A percentile compares a stretch with the other conserved stretches of the same genome.
Evolutionary conservation across 352 stramenopile species (phyloP).

Genomic region (Phytophthora pini): DNA sequence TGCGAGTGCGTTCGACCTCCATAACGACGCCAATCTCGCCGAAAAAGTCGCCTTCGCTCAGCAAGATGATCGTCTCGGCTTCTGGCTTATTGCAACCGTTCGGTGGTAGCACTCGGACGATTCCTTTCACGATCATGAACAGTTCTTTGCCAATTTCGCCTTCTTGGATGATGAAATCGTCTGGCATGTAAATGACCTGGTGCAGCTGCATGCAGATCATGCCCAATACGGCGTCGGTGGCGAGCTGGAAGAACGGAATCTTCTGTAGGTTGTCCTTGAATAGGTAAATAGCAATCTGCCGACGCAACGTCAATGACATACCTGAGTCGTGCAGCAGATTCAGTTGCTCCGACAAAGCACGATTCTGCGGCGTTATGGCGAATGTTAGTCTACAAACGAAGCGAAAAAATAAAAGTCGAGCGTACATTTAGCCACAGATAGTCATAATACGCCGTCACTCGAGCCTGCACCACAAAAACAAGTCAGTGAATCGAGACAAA

Average conservation of each 20-base stretch:
- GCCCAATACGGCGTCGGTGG: slow-evolving; percentile 60
- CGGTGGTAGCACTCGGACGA: slow-evolving; percentile 62
- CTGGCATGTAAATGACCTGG: slow-evolving; percentile 72
- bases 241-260: slow-evolving; percentile 76
- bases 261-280: slow-evolving; percentile 78
- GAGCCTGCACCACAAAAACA: slow-evolving; percentile 26
- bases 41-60: slow-evolving; percentile 73
- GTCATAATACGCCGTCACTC: slow-evolving; percentile 72
- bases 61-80: slow-evolving; percentile 52
- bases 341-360: slow-evolving; percentile 63
- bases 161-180: slow-evolving; percentile 69
- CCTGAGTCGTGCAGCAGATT: slow-evolving; percentile 63
- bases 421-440: slow-evolving; percentile 75
- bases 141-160: slow-evolving; percentile 72
- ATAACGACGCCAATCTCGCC: slow-evolving; percentile 73
- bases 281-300: slow-evolving; percentile 73
- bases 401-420: not conserved
- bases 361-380: slow-evolving; percentile 33
- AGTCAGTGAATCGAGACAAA: not conserved
- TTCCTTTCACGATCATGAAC: slow-evolving; percentile 80
- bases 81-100: slow-evolving; percentile 33
- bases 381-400: slow-evolving; percentile 8
- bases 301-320: slow-evolving; percentile 64
- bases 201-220: slow-evolving; percentile 80
- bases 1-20: slow-evolving; percentile 69